Conservation (phyloP, 202 grass and related monocot genomes). For the Saccharum hybrid region DNA sequence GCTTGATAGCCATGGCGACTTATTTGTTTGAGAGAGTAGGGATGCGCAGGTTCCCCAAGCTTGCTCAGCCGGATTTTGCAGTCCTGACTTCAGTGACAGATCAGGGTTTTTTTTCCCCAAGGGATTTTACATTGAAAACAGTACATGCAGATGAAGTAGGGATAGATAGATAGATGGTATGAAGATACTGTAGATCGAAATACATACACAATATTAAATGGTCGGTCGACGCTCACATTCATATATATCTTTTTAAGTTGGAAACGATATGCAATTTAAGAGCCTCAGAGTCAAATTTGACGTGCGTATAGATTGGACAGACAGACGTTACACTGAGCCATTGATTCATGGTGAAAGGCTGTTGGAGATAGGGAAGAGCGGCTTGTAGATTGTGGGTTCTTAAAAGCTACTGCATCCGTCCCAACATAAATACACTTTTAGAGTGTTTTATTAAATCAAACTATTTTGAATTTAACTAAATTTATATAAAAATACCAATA, state of each 20-base stretch:
- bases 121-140: background rate
- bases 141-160: background rate
- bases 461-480: too few species aligned
- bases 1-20: slow-evolving; percentile 4
- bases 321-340: background rate
- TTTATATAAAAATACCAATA: background rate
- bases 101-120: too few species aligned
- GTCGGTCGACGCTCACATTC: background rate
- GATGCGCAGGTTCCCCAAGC: background rate
- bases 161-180: too few species aligned
- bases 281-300: background rate
- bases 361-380: background rate
- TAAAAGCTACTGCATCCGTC: background rate
- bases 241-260: background rate
- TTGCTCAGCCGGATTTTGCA: background rate
- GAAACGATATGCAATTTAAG: background rate
- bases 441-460: background rate
- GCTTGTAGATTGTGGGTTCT: background rate
- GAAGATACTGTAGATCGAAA: background rate
- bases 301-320: background rate
- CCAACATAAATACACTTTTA: background rate
- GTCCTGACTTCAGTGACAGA: background rate
- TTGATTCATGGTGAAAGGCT: background rate
- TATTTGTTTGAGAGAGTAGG: slow-evolving; percentile 6
- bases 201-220: background rate